A percentile compares a stretch with the other conserved stretches of the same genome.
Conservation (phyloP, 164 flowering plant species). For the Nelumbo lutea region DNA sequence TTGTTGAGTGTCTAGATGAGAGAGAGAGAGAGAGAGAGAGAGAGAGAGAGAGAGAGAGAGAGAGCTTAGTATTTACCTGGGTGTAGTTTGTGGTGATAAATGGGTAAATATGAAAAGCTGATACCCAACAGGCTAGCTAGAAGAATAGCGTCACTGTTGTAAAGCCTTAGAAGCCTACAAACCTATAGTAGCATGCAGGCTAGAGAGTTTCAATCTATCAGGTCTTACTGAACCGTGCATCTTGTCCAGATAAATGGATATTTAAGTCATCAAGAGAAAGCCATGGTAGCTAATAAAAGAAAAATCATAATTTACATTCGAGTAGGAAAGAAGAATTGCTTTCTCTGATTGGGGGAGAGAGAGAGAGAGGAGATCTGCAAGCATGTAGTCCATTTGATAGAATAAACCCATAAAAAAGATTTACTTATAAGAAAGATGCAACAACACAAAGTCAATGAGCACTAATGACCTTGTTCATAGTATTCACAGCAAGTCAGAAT, state of each 20-base stretch:
- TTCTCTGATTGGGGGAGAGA: neutral
- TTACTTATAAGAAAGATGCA: neutral
- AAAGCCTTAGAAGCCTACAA: slow-evolving; percentile 4
- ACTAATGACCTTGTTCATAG: neutral
- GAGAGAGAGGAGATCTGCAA: neutral
- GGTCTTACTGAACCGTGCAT: neutral
- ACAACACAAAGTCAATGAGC: neutral
- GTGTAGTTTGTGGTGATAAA: neutral
- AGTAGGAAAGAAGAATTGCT: neutral
- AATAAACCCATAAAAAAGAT: neutral
- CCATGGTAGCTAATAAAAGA: neutral
- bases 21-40: too few species aligned
- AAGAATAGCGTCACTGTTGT: neutral
- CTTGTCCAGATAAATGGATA: neutral
- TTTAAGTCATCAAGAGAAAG: neutral
- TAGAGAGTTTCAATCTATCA: neutral
- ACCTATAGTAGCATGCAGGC: neutral
- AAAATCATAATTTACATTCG: neutral
- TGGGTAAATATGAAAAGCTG: slow-evolving; percentile 5
- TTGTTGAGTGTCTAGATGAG: too few species aligned
- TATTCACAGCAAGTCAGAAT: neutral
- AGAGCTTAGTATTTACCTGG: neutral
- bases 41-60: too few species aligned
- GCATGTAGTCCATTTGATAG: neutral
- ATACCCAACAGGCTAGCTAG: neutral